Evolutionary conservation across 768 basidiomycete species (phyloP), one percentile per base, ranked within the genome.

Genomic region (Termitomyces sp.): DNA sequence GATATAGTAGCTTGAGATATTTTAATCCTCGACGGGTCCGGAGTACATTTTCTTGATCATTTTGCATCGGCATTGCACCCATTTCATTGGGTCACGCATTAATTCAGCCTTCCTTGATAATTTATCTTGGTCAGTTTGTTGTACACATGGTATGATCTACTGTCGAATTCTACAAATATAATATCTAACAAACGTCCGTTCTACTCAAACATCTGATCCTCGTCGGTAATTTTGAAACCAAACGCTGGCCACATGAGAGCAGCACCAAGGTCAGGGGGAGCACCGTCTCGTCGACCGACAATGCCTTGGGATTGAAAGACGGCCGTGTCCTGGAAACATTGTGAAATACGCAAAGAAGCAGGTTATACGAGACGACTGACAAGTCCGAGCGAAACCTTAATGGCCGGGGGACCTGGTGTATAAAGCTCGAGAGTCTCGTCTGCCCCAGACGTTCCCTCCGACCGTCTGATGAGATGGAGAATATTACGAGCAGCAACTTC

Each of bases 381-480:
- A 49, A 85, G 60, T 4, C 85, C 85, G 23, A 87, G 74, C 0
- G 85, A 80, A 1, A 87, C 75, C 64, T 85, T 85, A 71, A 86
- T 86, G 17, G 74, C 81, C 0, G 82, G 80, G 11, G 67, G 61
- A 6, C 74, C 70, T 0, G 83, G 80, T 0, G 50, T 64, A 57
- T 85, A 84, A 10, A 63, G 65, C 50, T 78, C 78, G 23, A 84
- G 66, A n/a, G 66, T 62, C 23, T 70, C 68, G 0, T 48, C 62
- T 12, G 48, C 56, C 9, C 52, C 52, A 12, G 38, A 40, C 11
- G 50, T 23, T 38, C 59, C 50, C 45, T 60, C 47, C 5, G 51
- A 41, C 35, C 58, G 63, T 21, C 69, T 66, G 23, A 84, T 72
- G 14, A 85, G 76, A 48, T 63, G 66, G 6, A 83, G 46, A 30